Base-by-base conservation (phyloP, 192 early-diverging fungal species). In the Cetraspora pellucida region DNA sequence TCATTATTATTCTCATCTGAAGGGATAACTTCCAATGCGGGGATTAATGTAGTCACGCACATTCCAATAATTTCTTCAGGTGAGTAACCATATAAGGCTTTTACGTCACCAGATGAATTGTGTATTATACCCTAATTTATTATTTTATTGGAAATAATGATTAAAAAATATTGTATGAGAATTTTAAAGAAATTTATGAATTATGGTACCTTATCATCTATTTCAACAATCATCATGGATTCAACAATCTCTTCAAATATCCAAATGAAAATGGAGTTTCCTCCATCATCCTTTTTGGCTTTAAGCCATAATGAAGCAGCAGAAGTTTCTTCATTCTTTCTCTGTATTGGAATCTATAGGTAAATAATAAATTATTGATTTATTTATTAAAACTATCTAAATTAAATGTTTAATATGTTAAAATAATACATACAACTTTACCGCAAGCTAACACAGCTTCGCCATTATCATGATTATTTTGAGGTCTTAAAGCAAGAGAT, bases 241-340 rank as follows among this genome's bases (percentile, higher is more conserved):
- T 91, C 88, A 25, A 83, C 81, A 57, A 89, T 88, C 52, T 89
- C 87, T 67, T 91, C 88, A 77, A 91, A 87, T 43, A 91, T 86
- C 89, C 89, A 91, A 5, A 91, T 87, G 28, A 85, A 85, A 30
- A 91, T 77, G 2, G 71, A 54, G 28, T 82, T 76, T 4, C 83
- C 88, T 59, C 55, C 28, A 31, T 81, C 75, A 63, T 84, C 83
- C 49, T 50, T 81, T 61, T 87, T 87, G 21, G 82, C 84, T 59
- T 91, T 91, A 31, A 91, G 80, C 90, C 90, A 91, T 11, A 91
- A 76, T 7, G 87, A 87, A 21, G 90, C 90, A 60, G 89, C 85
- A 46, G 86, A 83, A 10, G 79, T 83, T 37, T 83, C 77, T 0
- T 84, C 80, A 71, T 88, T 83, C 27, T 80, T 77, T 73, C 87